Evolutionary conservation across 2,329 filamentous ascomycete genomes (phyloP).

Genomic region (Chaetomium sp.): DNA sequence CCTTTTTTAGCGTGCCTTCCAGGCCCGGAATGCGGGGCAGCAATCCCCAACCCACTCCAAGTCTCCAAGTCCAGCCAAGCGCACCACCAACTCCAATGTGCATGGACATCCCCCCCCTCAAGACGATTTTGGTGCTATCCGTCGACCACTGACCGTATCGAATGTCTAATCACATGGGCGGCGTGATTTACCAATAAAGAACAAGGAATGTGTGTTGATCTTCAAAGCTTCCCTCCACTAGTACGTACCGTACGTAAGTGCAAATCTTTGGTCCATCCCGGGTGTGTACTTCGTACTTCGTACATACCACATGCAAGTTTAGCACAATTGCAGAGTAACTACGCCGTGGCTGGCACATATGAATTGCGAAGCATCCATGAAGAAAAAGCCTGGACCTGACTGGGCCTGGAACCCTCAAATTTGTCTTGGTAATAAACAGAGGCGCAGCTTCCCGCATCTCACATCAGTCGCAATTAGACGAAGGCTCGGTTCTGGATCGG

Average conservation of each 20-base stretch:
- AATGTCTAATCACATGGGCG: neutral
- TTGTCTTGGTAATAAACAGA: neutral
- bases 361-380: neutral
- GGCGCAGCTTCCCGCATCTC: neutral
- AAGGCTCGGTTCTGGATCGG: neutral
- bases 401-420: neutral
- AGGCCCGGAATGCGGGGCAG: slow-evolving; percentile 15
- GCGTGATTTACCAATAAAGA: neutral
- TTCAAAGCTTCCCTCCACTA: neutral
- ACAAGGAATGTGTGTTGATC: neutral
- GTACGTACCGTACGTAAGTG: neutral
- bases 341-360: no score
- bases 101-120: no score
- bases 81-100: neutral
- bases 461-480: neutral
- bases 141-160: neutral
- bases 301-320: no score
- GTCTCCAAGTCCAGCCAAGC: neutral
- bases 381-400: neutral
- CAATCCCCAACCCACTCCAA: neutral
- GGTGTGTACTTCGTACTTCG: neutral
- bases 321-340: no score
- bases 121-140: neutral
- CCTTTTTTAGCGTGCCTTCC: slow-evolving; percentile 10
- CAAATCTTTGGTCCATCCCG: neutral